Base-by-base conservation (phyloP, 345 rosid species). In the Limnanthes douglasii region DNA sequence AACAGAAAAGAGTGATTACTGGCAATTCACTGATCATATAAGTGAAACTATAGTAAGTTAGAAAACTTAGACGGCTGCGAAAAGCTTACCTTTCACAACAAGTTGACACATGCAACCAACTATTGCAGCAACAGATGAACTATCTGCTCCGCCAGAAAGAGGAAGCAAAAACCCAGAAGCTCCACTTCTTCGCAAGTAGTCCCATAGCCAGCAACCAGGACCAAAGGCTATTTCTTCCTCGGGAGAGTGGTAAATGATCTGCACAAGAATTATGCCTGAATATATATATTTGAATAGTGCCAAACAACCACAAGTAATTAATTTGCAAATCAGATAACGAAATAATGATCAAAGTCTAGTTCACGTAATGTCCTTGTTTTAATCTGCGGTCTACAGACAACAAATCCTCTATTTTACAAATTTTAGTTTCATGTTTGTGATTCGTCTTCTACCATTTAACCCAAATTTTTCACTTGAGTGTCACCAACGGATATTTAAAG, bases 51-150 rank as follows among this genome's bases (percentile, higher is more conserved):
- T n/a, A n/a, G n/a, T n/a, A n/a, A n/a, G n/a, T n/a, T n/a, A n/a
- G n/a, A 26, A 26, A 2, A 26, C 8, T 6, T 12, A 26, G 8
- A 12, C 11, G 17, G 31, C 33, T 43, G 8, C 11, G 11, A 20
- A 28, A 19, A 50, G 12, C 22, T 45, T 30, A 84, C 98, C 96
- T 78, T 80, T 75, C 30, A 90, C 76, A 40, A 90, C 93, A 48
- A 90, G 88, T 53, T 90, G 96, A 58, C 99, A 85, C 99, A 90
- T 90, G 72, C 88, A 75, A 33, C 99, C 99, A 65, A 90, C 99
- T 31, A 90, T 84, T 35, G 99, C 96, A 51, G 96, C 99, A 18
- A 85, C 99, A 20, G 86, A 66, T 26, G 99, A 90, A 64, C 99
- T 85, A 44, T 85, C 94, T 41, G 93, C 96, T 8, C 88, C 93